phyloP scores from a whole-genome alignment of 805 yeast species.

The Cyberlindnera galapagoensis region DNA sequence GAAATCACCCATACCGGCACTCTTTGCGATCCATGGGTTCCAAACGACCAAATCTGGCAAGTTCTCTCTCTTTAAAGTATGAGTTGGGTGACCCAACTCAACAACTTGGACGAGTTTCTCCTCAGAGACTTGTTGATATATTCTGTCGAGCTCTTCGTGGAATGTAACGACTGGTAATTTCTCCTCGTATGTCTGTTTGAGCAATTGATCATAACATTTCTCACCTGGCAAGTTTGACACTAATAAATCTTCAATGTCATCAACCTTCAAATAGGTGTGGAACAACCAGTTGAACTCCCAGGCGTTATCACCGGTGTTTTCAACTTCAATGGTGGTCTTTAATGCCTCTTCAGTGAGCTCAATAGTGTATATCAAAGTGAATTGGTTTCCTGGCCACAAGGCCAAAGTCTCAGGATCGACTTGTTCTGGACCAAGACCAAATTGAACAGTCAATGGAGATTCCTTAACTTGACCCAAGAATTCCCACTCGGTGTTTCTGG shows the following conservation, averaged over 20 bases:
- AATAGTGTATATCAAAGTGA: constrained; percentile 68
- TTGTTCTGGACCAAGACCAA: constrained; percentile 83
- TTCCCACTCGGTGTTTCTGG: constrained; percentile 88
- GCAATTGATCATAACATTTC: constrained; percentile 68
- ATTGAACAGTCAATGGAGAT: constrained; percentile 74
- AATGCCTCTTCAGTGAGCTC: constrained; percentile 52
- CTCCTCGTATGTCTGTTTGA: constrained; percentile 55
- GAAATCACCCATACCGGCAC: constrained; percentile 83
- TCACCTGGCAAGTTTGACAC: constrained; percentile 77
- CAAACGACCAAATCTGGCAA: constrained; percentile 78
- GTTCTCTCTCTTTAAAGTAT: constrained; percentile 58
- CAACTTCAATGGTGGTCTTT: constrained; percentile 67
- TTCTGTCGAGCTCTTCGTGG: constrained; percentile 77
- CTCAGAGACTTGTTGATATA: constrained; percentile 58
- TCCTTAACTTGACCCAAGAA: constrained; percentile 78
- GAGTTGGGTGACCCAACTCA: constrained; percentile 62
- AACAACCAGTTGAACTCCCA: constrained; percentile 92
- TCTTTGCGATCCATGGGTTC: constrained; percentile 93
- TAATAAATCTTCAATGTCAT: constrained; percentile 70
- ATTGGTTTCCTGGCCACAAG: constrained; percentile 51
- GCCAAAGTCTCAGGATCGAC: constrained; percentile 66
- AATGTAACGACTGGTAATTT: constrained; percentile 65
- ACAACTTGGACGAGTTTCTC: constrained; percentile 59
- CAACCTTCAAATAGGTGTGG: constrained; percentile 79
- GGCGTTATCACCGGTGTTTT: constrained; percentile 53